A percentile compares a stretch with the other conserved stretches of the same genome.
These are phyloP conservation scores for Buxus sempervirens DNA, from an alignment of 164 flowering plant genomes.

Conservation along the genomic window DNA sequence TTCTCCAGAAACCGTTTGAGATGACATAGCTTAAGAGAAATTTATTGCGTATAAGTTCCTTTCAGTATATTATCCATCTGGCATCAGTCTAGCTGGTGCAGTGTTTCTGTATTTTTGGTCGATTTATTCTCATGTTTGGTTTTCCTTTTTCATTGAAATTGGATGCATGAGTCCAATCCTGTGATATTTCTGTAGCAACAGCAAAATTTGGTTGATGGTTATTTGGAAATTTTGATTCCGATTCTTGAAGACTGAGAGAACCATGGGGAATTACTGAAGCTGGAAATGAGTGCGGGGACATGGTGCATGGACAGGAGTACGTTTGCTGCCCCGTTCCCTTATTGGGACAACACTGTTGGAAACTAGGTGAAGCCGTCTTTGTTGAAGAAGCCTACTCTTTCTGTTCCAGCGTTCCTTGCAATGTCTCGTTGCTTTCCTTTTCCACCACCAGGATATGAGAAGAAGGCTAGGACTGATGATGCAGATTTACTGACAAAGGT, in stretches of 20 bases:
- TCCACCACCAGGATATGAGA: constrained; percentile 97
- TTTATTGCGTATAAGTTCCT: neutral
- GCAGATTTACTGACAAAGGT: constrained; percentile 68
- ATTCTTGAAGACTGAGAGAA: constrained; percentile 13
- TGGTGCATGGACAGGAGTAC: constrained; percentile 81
- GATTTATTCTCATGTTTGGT: neutral
- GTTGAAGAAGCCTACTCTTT: constrained; percentile 24
- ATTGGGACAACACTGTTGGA: constrained; percentile 38
- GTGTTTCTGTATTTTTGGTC: constrained; percentile 8
- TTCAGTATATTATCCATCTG: neutral
- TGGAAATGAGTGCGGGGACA: constrained; percentile 73
- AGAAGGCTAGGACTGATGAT: constrained; percentile 55
- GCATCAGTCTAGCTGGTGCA: constrained; percentile 12
- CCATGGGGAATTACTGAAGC: constrained; percentile 40
- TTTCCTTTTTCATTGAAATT: neutral
- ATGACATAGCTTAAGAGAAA: constrained; percentile 23
- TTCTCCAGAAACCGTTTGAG: constrained; percentile 34
- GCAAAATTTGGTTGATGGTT: constrained; percentile 8
- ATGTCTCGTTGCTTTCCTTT: constrained; percentile 99
- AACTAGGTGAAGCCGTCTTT: constrained; percentile 28
- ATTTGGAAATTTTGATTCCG: constrained; percentile 1
- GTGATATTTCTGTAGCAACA: neutral
- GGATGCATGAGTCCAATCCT: neutral
- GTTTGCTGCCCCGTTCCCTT: constrained; percentile 49
- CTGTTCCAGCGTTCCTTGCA: constrained; percentile 36